Evolutionary conservation across 1,284 basidiomycete species (phyloP).

Genomic region (Phellopilus nigrolimitatus): DNA sequence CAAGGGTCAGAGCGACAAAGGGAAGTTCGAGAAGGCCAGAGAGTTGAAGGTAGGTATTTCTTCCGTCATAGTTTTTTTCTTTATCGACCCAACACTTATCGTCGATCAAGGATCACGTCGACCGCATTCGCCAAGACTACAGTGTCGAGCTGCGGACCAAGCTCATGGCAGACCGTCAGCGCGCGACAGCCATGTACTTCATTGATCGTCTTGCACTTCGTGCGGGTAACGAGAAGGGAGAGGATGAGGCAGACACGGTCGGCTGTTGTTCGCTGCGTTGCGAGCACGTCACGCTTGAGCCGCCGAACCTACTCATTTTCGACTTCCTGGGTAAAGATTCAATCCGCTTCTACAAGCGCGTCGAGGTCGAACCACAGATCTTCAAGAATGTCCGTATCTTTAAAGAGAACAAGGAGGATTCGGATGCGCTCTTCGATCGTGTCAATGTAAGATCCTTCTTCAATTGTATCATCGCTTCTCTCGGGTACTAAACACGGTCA

Average conservation of each 20-base stretch:
- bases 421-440: constrained; percentile 92
- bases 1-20: constrained; percentile 95
- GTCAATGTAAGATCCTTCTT: constrained; percentile 63
- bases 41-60: constrained; percentile 78
- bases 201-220: constrained; percentile 93
- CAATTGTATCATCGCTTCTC: constrained; percentile 8
- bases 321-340: constrained; percentile 98
- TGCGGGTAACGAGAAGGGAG: constrained; percentile 97
- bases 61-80: constrained; percentile 1
- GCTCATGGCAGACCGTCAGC: constrained; percentile 88
- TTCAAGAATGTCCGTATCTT: constrained; percentile 90
- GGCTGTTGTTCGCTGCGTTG: constrained; percentile 95
- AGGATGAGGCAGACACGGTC: constrained; percentile 96
- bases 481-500: constrained; percentile 1
- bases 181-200: constrained; percentile 96
- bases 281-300: constrained; percentile 89
- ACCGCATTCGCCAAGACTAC: constrained; percentile 86
- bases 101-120: constrained; percentile 74
- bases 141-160: constrained; percentile 80
- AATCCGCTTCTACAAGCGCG: constrained; percentile 91
- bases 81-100: constrained; percentile 3
- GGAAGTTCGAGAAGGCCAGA: constrained; percentile 94
- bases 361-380: constrained; percentile 81
- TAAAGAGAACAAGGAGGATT: constrained; percentile 85
- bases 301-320: constrained; percentile 83